Base-by-base conservation (phyloP, 805 yeast species). In the Lipomyces chichibuensis region DNA sequence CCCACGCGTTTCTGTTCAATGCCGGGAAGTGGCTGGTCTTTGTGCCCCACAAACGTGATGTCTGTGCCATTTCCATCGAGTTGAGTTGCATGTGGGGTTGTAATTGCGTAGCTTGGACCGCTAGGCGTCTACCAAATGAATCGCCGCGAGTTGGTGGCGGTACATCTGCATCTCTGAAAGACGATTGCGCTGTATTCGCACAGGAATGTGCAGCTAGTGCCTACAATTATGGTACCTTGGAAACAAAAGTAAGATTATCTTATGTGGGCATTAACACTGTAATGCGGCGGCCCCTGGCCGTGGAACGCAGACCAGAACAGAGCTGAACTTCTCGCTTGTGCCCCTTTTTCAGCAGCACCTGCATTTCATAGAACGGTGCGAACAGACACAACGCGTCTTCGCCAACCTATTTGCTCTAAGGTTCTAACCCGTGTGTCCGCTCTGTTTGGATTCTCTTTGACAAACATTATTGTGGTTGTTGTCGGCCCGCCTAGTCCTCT, bases 331-430 rank as follows among this genome's bases (percentile, higher is more conserved):
- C 23, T 17, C 39, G 49, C 23, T 17, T 8, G 23, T n/a, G 49
- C 49, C 49, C 49, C 20, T 43, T 43, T 43, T 43, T 43, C 49
- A 43, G 49, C n/a, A 13, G 49, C 49, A 43, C 49, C 49, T 43
- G 49, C 49, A 43, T 17, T 17, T 43, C 49, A n/a, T n/a, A 37
- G 17, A 37, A 11, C 13, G 14, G 39, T 11, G 39, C 39, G 39
- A 14, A 11, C 39, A 37, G 39, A 37, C 49, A n/a, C 49, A n/a
- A 17, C 49, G 49, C 49, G 49, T n/a, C 49, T 33, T 43, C 49
- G 49, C 43, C 43, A 13, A 37, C 2, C 39, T 35, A 5, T n/a
- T 17, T 43, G 49, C 49, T 43, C 23, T 43, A 2, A 9, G 20
- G 17, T n/a, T 43, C 3, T 5, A n/a, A n/a, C 49, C 49, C 49